Evolutionary conservation across 2,329 filamentous ascomycete genomes (phyloP).

Genomic region (Hypoxylon sp.): DNA sequence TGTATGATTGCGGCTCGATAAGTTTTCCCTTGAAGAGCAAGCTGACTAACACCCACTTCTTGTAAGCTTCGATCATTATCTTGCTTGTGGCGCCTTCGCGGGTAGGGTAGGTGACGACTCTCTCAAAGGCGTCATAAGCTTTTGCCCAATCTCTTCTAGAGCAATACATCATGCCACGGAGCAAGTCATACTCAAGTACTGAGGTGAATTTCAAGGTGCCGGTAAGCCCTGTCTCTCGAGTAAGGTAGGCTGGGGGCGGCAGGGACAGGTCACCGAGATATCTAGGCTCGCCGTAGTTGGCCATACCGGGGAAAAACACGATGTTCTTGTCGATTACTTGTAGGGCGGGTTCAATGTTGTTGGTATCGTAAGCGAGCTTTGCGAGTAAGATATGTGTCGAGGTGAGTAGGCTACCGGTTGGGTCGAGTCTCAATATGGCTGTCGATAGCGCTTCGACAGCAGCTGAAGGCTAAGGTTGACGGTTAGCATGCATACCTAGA

Average conservation of each 20-base stretch:
- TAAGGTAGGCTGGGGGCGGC: constrained; percentile 71
- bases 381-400: constrained; percentile 72
- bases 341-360: constrained; percentile 68
- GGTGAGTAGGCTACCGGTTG: constrained; percentile 76
- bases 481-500: constrained; percentile 9
- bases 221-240: constrained; percentile 70
- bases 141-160: constrained; percentile 72
- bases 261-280: constrained; percentile 64
- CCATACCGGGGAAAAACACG: constrained; percentile 73
- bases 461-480: constrained; percentile 59
- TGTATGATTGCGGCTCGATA: constrained; percentile 69
- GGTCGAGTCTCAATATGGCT: constrained; percentile 77
- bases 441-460: constrained; percentile 63
- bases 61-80: constrained; percentile 90
- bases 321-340: constrained; percentile 76
- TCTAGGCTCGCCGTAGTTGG: constrained; percentile 56
- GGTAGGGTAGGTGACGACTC: constrained; percentile 77
- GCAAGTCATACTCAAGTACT: constrained; percentile 77
- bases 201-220: constrained; percentile 64
- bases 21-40: constrained; percentile 78
- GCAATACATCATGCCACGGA: constrained; percentile 76
- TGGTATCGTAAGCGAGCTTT: constrained; percentile 70
- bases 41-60: constrained; percentile 87
- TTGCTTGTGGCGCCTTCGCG: constrained; percentile 75
- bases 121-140: constrained; percentile 73